These are phyloP conservation scores for Colletotrichum noveboracense DNA, from an alignment of 2,329 filamentous ascomycete species.

Conservation along the genomic window DNA sequence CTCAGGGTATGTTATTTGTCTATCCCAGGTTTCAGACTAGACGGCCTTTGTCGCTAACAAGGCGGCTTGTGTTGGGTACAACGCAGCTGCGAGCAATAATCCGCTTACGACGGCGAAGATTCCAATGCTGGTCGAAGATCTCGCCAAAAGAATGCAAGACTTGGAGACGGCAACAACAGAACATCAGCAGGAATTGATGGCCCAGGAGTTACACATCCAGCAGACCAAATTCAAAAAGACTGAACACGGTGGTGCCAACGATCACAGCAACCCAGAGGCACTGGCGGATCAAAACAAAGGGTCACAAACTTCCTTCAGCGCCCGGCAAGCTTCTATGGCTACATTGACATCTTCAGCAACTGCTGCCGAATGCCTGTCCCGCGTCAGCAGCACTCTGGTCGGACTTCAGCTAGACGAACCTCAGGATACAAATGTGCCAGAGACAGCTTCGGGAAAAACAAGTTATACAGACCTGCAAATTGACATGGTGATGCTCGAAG, in stretches of 20 bases:
- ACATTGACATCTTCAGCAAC: background rate
- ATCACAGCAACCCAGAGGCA: accelerated
- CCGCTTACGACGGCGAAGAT: background rate
- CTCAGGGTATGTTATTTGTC: background rate
- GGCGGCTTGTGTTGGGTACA: accelerated
- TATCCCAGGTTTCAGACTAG: background rate
- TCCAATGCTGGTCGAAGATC: background rate
- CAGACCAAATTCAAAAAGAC: background rate
- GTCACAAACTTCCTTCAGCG: background rate
- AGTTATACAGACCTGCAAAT: background rate
- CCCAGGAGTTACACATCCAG: background rate
- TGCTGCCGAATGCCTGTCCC: accelerated
- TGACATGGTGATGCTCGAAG: background rate
- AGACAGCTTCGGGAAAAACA: background rate
- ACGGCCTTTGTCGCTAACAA: background rate
- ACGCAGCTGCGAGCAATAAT: background rate
- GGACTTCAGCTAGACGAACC: background rate
- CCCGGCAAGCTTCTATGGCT: background rate
- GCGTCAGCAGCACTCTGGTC: background rate
- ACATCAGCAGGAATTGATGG: background rate
- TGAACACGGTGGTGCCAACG: accelerated
- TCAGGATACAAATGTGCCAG: background rate
- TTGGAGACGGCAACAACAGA: background rate
- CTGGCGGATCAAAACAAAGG: background rate
- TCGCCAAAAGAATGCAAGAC: background rate